Evolutionary conservation across 768 basidiomycete genomes (phyloP), one percentile per base, ranked within the genome.

Genomic region (Pleurotus platypus): DNA sequence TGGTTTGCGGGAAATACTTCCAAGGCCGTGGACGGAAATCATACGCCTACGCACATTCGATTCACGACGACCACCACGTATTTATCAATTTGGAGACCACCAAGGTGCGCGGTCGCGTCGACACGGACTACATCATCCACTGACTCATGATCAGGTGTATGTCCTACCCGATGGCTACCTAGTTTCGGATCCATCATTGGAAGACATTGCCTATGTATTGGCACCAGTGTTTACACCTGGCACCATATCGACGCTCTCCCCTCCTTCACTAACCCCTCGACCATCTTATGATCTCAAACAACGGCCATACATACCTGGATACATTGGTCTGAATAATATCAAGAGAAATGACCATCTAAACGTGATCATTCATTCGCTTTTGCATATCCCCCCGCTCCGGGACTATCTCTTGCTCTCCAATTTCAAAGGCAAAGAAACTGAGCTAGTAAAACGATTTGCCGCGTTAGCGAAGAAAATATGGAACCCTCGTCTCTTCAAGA

Each of bases 1-100:
- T 99, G 54, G 95, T 98, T 13, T 95, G 93, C 69, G 97, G 97
- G 56, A 98, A 97, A 75, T 99, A 98, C 71, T 98, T 97, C 68
- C 96, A 98, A 78, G 97, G 97, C 22, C 80, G 97, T 65, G 96
- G 97, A 37, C 87, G 89, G 61, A 92, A 81, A 46, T 94, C 94
- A 57, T 94, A 94, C 68, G 97, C 97, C 20, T 99, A 97, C 72
- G 85, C 94, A 13, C 97, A 99, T 73, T 90, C 94, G 46, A 95
- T 99, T 61, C 92, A 95, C 66, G 94, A 98, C 58, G 95, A 97
- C 71, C 95, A 99, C 68, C 94, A 98, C 66, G 97, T 98, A 57
- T 99, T 94, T 79, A 91, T 99, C 65, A 94, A 98, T 71, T 80
- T 98, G 30, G 89, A 91, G 65, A 92, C 94, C 3, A 86, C 90